phyloP scores from a whole-genome alignment of 179 eudicot genomes.

The Sideroxylon spinosum region DNA sequence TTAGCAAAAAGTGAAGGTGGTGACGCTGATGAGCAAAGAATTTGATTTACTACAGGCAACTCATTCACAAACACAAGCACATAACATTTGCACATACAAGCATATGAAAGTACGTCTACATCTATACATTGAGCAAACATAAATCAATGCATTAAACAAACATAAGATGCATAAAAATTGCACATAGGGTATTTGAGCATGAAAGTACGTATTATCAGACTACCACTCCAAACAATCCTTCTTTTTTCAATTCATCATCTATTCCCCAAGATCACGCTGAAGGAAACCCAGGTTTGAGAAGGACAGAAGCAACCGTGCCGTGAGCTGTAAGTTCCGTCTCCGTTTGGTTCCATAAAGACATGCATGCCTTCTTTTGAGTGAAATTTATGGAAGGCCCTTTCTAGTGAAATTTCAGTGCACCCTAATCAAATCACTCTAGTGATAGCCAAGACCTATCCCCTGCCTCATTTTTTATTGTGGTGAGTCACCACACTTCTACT shows the following conservation, averaged over 20 bases:
- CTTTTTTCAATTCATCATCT: background rate
- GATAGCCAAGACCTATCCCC: too few species aligned
- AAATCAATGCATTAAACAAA: background rate
- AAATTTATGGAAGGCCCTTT: too few species aligned
- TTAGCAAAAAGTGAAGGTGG: background rate
- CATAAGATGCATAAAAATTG: background rate
- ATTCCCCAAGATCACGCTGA: background rate
- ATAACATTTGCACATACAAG: background rate
- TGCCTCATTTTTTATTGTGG: too few species aligned
- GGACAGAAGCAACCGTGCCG: background rate
- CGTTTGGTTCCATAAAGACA: too few species aligned
- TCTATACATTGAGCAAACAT: background rate
- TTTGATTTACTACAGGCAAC: background rate
- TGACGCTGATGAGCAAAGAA: slow-evolving; percentile 4
- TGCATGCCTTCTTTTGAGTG: too few species aligned
- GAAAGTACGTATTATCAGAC: background rate
- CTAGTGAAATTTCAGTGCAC: too few species aligned
- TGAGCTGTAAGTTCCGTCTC: background rate
- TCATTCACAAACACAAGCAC: background rate
- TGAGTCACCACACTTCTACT: too few species aligned
- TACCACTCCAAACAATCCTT: background rate
- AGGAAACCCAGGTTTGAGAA: background rate
- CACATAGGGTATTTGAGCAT: background rate
- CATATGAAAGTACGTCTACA: background rate
- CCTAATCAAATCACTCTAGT: too few species aligned